These are phyloP conservation scores for Starmerella gropengiesseri DNA, from an alignment of 805 yeast genomes.

Conservation along the genomic window DNA sequence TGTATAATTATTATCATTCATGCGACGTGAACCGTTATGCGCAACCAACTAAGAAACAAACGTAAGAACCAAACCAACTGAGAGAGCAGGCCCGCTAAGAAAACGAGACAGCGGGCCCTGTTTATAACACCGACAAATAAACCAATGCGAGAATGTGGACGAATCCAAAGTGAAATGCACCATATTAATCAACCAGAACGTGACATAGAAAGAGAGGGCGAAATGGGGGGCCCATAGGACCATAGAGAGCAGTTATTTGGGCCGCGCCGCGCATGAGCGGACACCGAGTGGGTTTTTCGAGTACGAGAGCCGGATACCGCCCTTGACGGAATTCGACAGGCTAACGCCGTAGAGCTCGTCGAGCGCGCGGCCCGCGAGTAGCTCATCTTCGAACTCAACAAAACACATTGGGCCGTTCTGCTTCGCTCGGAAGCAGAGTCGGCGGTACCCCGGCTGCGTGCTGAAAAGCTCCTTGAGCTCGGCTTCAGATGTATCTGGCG, in stretches of 20 bases:
- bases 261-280: slow-evolving; percentile 43
- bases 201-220: no score
- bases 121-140: not conserved
- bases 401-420: slow-evolving; percentile 94
- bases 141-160: not conserved
- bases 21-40: no score
- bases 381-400: slow-evolving; percentile 95
- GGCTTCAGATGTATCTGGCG: slow-evolving; percentile 92
- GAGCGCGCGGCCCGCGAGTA: slow-evolving; percentile 82
- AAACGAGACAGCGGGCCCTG: not conserved
- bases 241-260: slow-evolving; percentile 9
- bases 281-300: slow-evolving; percentile 97
- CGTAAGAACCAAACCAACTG: no score
- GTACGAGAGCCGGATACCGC: slow-evolving; percentile 88
- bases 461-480: slow-evolving; percentile 81
- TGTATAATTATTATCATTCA: no score
- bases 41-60: no score
- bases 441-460: slow-evolving; percentile 82
- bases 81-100: no score
- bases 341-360: slow-evolving; percentile 91
- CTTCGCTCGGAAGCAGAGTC: slow-evolving; percentile 84
- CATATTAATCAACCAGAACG: not conserved
- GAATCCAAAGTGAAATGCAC: no score
- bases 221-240: no score
- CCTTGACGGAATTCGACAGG: slow-evolving; percentile 77